A percentile compares a stretch with the other conserved stretches of the same genome.
Evolutionary conservation across 805 yeast species (phyloP).

Genomic region (Kurtzmaniella cleridarum): DNA sequence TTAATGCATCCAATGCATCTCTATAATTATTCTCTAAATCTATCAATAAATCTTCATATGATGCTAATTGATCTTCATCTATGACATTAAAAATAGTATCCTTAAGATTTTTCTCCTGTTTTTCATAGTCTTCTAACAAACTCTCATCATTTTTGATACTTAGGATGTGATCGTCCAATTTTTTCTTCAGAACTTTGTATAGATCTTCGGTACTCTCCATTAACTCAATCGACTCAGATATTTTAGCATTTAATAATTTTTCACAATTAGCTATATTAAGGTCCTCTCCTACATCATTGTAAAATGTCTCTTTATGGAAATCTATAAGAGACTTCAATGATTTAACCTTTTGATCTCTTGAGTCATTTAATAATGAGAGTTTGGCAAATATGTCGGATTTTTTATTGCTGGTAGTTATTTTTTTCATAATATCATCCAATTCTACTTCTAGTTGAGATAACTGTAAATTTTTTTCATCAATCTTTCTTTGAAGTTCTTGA

Average conservation of each 20-base stretch:
- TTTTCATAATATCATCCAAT: slow-evolving; percentile 48
- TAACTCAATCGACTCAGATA: background rate
- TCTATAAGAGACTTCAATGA: slow-evolving; percentile 23
- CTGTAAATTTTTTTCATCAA: slow-evolving; percentile 32
- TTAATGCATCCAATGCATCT: slow-evolving; percentile 57
- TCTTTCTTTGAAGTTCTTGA: slow-evolving; percentile 22
- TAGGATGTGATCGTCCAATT: background rate
- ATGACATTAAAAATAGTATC: slow-evolving; percentile 20
- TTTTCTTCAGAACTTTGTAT: slow-evolving; percentile 1
- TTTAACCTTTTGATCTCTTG: slow-evolving; percentile 22
- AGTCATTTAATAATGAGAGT: slow-evolving; percentile 40
- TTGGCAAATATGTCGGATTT: slow-evolving; percentile 58
- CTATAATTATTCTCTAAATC: slow-evolving; percentile 61
- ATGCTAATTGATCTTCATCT: slow-evolving; percentile 36
- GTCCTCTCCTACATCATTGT: slow-evolving; percentile 9
- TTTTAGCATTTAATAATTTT: slow-evolving; percentile 5
- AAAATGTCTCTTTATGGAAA: slow-evolving; percentile 16
- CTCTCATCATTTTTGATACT: background rate
- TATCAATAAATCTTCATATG: slow-evolving; percentile 44
- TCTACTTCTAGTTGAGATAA: slow-evolving; percentile 26
- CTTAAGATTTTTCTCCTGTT: background rate
- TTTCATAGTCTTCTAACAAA: slow-evolving; percentile 1
- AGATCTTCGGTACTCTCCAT: slow-evolving; percentile 2
- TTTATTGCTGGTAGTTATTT: slow-evolving; percentile 46
- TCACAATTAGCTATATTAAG: slow-evolving; percentile 12